Evolutionary conservation across 352 stramenopile species (phyloP).

Genomic region (Globisporangium irregulare): DNA sequence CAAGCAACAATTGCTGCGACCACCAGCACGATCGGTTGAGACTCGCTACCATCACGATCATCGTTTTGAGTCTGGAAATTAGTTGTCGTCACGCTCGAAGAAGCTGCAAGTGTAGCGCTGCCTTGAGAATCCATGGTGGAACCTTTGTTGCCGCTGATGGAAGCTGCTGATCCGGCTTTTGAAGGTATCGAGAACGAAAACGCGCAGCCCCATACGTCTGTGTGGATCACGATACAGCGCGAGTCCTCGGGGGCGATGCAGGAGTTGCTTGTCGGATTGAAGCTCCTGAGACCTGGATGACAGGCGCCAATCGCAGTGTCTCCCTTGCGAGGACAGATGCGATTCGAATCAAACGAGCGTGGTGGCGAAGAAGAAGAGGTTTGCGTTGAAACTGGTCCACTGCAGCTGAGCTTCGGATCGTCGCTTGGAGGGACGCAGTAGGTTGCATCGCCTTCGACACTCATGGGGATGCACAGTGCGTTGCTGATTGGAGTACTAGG

Average conservation of each 20-base stretch:
- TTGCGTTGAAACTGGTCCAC: background rate
- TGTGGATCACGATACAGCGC: background rate
- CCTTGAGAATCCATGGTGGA: background rate
- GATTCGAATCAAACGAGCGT: background rate
- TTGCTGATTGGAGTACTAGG: background rate
- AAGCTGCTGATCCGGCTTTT: background rate
- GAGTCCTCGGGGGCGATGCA: constrained; percentile 8
- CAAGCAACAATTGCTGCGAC: background rate
- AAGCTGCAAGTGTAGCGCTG: background rate
- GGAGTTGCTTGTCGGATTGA: background rate
- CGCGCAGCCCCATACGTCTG: background rate
- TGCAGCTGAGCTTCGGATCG: constrained; percentile 1
- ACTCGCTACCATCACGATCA: background rate
- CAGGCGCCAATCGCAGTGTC: background rate
- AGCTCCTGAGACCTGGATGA: background rate
- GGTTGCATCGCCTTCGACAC: constrained; percentile 1
- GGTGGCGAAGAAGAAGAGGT: background rate
- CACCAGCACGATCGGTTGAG: background rate
- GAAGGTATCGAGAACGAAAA: constrained; percentile 2
- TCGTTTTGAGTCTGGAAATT: background rate
- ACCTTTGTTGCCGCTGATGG: background rate
- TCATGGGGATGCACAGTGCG: background rate
- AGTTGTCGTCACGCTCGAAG: background rate
- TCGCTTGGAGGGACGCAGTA: background rate
- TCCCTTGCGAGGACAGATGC: constrained; percentile 9